These are phyloP conservation scores for Verticillium tricorpus DNA, from an alignment of 2,329 filamentous ascomycete species.

Conservation along the genomic window DNA sequence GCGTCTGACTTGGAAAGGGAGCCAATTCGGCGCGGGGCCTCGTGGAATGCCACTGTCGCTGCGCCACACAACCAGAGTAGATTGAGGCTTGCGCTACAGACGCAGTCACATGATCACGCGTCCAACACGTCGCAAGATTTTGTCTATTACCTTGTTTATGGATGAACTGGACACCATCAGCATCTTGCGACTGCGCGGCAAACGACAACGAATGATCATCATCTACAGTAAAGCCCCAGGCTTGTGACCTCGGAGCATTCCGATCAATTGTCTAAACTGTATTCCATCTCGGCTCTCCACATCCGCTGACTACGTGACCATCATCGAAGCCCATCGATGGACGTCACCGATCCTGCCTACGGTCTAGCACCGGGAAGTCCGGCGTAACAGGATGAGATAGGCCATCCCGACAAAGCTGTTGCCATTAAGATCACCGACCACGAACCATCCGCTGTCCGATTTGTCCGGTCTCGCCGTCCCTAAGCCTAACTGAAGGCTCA, in stretches of 20 bases:
- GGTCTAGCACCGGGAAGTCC: neutral
- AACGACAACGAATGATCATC: neutral
- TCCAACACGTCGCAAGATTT: neutral
- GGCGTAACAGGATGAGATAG: neutral
- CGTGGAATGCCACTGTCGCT: neutral
- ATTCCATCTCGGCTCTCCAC: neutral
- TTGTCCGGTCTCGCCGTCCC: neutral
- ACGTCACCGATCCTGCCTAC: neutral
- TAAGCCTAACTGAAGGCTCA: neutral
- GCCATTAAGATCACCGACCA: neutral
- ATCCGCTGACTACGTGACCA: neutral
- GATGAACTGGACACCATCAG: neutral
- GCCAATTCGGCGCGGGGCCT: neutral
- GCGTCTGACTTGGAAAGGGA: neutral
- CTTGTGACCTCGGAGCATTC: neutral
- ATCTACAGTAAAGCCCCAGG: neutral
- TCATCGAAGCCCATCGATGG: neutral
- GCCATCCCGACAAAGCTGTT: neutral
- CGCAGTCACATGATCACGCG: neutral
- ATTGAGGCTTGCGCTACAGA: neutral
- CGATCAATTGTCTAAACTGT: neutral
- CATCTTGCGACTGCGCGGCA: neutral
- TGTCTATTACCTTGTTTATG: neutral
- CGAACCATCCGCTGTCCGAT: neutral
- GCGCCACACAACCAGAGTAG: neutral